Percentiles rank a stretch among this genome's conserved stretches.
Conservation (phyloP, 2,329 filamentous ascomycete genomes). For the Ophiostoma himal-ulmi region DNA sequence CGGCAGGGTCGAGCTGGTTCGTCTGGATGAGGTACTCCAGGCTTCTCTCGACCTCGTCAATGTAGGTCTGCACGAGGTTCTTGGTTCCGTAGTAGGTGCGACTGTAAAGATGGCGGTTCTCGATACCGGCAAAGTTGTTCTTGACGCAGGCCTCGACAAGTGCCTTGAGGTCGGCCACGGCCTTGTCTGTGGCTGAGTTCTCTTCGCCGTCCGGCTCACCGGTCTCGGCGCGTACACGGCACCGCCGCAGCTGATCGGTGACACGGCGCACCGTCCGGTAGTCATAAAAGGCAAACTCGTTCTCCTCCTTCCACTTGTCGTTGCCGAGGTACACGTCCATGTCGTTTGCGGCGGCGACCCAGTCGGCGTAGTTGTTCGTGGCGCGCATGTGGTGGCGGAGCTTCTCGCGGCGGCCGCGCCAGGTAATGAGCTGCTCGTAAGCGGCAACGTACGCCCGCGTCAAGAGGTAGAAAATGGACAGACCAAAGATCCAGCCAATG, state of each 20-base stretch:
- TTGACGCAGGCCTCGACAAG: constrained; percentile 89
- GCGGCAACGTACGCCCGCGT: constrained; percentile 85
- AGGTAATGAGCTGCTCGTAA: constrained; percentile 88
- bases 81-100: constrained; percentile 99
- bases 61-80: constrained; percentile 79
- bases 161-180: constrained; percentile 58
- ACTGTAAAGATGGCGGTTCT: constrained; percentile 90
- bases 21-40: constrained; percentile 65
- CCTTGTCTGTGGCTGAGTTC: constrained; percentile 27
- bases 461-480: constrained; percentile 68
- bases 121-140: constrained; percentile 93
- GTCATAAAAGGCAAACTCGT: constrained; percentile 81
- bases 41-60: constrained; percentile 70
- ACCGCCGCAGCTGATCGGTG: constrained; percentile 64
- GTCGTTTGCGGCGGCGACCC: constrained; percentile 71
- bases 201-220: constrained; percentile 33
- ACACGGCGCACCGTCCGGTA: constrained; percentile 74
- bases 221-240: constrained; percentile 54
- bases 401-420: constrained; percentile 71
- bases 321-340: constrained; percentile 79
- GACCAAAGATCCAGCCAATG: constrained; percentile 68
- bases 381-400: constrained; percentile 65
- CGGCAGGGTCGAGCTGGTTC: constrained; percentile 59
- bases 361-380: constrained; percentile 72
- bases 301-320: constrained; percentile 70